Base-by-base conservation (phyloP, 495 filamentous ascomycete species). In the Annulohypoxylon stygium region DNA sequence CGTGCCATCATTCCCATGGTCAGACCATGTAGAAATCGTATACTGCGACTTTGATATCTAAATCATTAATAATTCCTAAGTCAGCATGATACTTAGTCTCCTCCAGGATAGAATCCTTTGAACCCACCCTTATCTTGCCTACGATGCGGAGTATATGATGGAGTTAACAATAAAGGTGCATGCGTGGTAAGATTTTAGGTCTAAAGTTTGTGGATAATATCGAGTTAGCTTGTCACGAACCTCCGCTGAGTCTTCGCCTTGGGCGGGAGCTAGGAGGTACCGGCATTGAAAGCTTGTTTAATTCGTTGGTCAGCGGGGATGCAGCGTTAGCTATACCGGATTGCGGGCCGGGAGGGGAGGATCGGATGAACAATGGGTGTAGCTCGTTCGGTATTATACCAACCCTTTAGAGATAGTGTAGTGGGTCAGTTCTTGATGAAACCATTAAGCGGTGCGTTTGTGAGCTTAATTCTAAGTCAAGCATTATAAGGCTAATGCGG, bases 131-230 rank as follows among this genome's bases (percentile, higher is more conserved):
- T 36, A 11, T 9, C 30, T 57, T 34, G 14, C 14, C 25, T 55
- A 34, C 6, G 16, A 26, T 18, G 26, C 16, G 26, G 51, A 54
- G 25, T 5, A 33, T 9, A 30, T 54, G 25, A 34, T 55, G 51
- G 30, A 34, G 26, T 33, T 55, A 33, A 34, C 34, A 2, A 4
- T 16, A 30, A 2, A 34, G 26, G 6, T 3, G 34, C 26, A 34
- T 34, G n/a, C 26, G n/a, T n/a, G 30, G 51, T 55, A 25, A 55
- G 51, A 55, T 55, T 55, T 55, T 55, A 55, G 51, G 8, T 5
- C 26, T 5, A 5, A 34, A 55, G 51, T 12, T 34, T 33, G 51
- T 55, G 51, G 51, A 55, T 25, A 26, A 16, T 20, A 20, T 30
- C 7, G 23, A 12, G 7, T 12, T 20, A 5, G n/a, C 43, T 47